phyloP scores from a whole-genome alignment of 2,329 filamentous ascomycete genomes.

The Aureobasidium pullulans region DNA sequence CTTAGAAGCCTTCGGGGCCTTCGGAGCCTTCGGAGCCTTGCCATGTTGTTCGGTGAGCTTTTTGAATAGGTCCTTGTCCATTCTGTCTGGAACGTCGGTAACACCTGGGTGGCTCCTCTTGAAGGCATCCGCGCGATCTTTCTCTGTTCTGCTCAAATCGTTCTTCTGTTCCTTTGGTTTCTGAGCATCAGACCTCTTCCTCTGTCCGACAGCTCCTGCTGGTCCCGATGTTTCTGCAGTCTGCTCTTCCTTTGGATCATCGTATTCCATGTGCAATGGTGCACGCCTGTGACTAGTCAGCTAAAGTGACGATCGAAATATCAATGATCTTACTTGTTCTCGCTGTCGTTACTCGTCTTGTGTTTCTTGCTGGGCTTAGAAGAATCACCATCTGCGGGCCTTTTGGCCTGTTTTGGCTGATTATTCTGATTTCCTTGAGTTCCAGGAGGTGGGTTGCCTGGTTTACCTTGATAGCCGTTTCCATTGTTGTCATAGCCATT shows the following conservation, averaged over 20 bases:
- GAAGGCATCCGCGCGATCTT: background rate
- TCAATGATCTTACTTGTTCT: background rate
- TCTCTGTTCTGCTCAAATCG: background rate
- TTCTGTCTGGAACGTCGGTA: background rate
- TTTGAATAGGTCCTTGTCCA: constrained; percentile 6
- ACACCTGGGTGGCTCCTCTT: constrained; percentile 9
- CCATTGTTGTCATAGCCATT: background rate
- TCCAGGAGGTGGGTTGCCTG: background rate
- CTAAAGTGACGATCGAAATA: background rate
- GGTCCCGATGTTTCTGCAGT: constrained; percentile 1
- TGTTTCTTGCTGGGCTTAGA: constrained; percentile 9
- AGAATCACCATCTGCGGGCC: background rate
- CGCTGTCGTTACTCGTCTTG: background rate
- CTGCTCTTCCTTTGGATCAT: background rate
- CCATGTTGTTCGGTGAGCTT: constrained; percentile 4
- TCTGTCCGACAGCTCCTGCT: background rate
- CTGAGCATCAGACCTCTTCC: constrained; percentile 2
- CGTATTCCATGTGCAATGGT: constrained; percentile 3
- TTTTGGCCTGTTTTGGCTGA: constrained; percentile 6
- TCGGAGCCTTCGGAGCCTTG: background rate
- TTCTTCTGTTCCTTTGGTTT: background rate
- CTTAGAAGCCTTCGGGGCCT: background rate
- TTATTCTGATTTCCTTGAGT: constrained; percentile 6
- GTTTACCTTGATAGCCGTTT: background rate
- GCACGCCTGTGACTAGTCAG: background rate